phyloP scores from a whole-genome alignment of 176 grass and related monocot species.

The Chrysopogon serrulatus region DNA sequence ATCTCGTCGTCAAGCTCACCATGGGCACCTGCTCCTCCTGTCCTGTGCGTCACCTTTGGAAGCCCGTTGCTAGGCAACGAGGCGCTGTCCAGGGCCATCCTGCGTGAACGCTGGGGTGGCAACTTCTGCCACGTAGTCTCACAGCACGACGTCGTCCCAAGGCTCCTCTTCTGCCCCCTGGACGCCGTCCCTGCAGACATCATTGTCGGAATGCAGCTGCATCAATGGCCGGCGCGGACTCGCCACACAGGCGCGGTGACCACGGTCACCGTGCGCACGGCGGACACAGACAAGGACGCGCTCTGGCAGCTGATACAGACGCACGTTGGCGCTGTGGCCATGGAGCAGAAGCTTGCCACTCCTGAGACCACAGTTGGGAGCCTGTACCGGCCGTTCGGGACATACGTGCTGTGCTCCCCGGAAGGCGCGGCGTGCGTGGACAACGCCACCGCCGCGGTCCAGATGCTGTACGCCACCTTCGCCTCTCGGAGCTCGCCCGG shows the following conservation, averaged over 20 bases:
- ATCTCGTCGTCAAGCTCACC: constrained; percentile 39
- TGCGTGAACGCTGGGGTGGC: constrained; percentile 66
- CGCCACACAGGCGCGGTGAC: constrained; percentile 1
- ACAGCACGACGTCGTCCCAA: constrained; percentile 72
- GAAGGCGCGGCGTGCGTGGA: constrained; percentile 72
- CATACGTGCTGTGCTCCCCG: constrained; percentile 67
- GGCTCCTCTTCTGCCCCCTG: constrained; percentile 79
- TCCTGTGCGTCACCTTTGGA: constrained; percentile 83
- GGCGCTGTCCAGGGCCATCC: constrained; percentile 58
- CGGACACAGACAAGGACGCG: constrained; percentile 34
- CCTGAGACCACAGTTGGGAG: background rate
- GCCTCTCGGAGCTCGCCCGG: background rate
- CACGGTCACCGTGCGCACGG: background rate
- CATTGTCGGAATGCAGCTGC: constrained; percentile 47
- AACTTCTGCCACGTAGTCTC: constrained; percentile 81
- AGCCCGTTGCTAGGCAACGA: constrained; percentile 74
- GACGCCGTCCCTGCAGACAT: constrained; percentile 24
- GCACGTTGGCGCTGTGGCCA: constrained; percentile 36
- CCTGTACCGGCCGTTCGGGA: constrained; percentile 65
- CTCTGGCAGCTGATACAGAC: constrained; percentile 44
- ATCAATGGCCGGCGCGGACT: constrained; percentile 2
- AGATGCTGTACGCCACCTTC: constrained; percentile 81
- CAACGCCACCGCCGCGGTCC: constrained; percentile 32
- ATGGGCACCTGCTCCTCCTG: constrained; percentile 24
- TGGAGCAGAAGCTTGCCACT: constrained; percentile 42